phyloP scores from a whole-genome alignment of 345 rosid genomes.

The Hibiscus tridactylites region DNA sequence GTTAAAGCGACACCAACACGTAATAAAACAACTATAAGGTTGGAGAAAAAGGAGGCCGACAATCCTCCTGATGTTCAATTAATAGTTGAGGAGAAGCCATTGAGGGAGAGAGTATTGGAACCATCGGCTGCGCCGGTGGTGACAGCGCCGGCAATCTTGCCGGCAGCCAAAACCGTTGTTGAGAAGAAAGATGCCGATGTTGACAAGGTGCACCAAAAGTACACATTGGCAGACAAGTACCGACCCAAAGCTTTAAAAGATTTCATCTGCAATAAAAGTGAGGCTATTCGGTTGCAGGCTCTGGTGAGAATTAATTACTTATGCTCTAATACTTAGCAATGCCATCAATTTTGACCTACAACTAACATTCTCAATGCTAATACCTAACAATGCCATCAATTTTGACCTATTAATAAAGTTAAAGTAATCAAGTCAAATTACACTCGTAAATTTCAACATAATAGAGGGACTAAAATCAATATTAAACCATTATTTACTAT shows the following conservation, averaged over 20 bases:
- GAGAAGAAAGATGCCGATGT: not conserved
- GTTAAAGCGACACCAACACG: not conserved
- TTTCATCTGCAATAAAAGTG: constrained; percentile 49
- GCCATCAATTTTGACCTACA: no score
- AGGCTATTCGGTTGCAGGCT: constrained; percentile 27
- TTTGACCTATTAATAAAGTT: no score
- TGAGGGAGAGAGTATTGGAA: constrained; percentile 53
- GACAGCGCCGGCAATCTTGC: not conserved
- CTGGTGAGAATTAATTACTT: not conserved
- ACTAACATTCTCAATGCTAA: no score
- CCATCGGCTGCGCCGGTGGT: not conserved
- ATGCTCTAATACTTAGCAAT: not conserved
- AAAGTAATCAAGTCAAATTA: no score
- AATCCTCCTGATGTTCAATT: not conserved
- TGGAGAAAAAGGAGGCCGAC: not conserved
- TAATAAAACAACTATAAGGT: not conserved
- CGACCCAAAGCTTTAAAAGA: constrained; percentile 38
- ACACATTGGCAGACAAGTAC: constrained; percentile 40
- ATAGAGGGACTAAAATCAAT: no score
- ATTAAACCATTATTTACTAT: no score
- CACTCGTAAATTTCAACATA: no score
- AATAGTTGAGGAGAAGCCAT: constrained; percentile 38
- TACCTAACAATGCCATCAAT: no score
- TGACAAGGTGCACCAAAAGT: constrained; percentile 3
- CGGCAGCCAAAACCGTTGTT: not conserved